Evolutionary conservation across 345 rosid species (phyloP).

Genomic region (Lepidium didymum): DNA sequence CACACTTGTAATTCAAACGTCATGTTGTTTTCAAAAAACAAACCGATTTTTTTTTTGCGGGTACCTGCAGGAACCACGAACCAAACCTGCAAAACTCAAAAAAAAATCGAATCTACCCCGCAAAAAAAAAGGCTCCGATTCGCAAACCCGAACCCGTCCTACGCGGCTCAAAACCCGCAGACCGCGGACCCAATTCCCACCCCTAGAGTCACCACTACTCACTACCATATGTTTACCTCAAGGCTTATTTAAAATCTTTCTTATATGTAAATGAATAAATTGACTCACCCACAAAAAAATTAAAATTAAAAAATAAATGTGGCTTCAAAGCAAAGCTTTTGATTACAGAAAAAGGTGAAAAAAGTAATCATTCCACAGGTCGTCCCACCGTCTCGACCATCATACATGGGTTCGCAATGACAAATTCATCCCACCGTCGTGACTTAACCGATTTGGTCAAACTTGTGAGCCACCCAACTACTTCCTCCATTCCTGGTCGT

Average conservation of each 20-base stretch:
- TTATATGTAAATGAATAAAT: not conserved
- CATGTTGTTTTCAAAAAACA: too few relatives aligned
- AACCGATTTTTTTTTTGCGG: too few relatives aligned
- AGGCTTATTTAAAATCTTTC: not conserved
- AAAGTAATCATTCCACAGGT: conserved; percentile 43
- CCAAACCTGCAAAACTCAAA: too few relatives aligned
- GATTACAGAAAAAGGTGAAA: not conserved
- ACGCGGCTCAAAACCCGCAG: too few relatives aligned
- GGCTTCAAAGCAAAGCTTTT: conserved; percentile 20
- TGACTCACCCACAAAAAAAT: not conserved
- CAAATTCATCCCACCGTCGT: conserved; percentile 68
- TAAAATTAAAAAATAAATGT: not conserved
- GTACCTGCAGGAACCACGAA: too few relatives aligned
- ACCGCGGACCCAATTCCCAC: too few relatives aligned
- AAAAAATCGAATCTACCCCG: too few relatives aligned
- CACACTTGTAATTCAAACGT: too few relatives aligned
- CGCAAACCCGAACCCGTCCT: too few relatives aligned
- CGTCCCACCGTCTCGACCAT: conserved; percentile 88
- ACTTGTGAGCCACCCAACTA: conserved; percentile 70
- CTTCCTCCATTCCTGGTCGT: conserved; percentile 83
- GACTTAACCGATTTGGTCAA: conserved; percentile 69
- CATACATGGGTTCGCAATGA: conserved; percentile 89
- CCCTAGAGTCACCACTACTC: too few relatives aligned
- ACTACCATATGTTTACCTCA: not conserved
- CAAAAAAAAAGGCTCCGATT: too few relatives aligned